Evolutionary conservation across 2,329 filamentous ascomycete genomes (phyloP).

Genomic region (Fusarium circinatum): DNA sequence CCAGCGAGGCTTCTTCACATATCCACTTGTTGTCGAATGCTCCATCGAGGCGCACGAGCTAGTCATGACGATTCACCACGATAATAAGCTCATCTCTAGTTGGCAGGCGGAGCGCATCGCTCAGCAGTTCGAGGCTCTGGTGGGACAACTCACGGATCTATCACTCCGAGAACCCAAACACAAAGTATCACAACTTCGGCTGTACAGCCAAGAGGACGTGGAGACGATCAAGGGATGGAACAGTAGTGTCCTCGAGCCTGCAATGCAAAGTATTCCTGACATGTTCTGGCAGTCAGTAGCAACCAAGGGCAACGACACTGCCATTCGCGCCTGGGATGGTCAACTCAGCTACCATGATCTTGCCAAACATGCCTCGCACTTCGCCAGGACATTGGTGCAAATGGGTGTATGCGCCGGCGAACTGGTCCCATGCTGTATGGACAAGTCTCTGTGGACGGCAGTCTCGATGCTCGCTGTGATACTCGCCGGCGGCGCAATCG

Average conservation of each 20-base stretch:
- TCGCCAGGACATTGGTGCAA: constrained; percentile 5
- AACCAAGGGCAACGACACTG: neutral
- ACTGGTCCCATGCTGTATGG: constrained; percentile 36
- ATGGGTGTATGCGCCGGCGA: constrained; percentile 1
- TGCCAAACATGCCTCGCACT: neutral
- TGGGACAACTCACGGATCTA: constrained; percentile 22
- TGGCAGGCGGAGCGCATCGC: constrained; percentile 26
- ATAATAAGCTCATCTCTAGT: constrained; percentile 5
- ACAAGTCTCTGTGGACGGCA: constrained; percentile 39
- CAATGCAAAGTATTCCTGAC: neutral
- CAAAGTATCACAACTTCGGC: constrained; percentile 22
- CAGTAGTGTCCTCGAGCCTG: fast-evolving
- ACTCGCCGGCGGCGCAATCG: constrained; percentile 39
- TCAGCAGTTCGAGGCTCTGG: constrained; percentile 29
- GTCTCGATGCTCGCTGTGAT: constrained; percentile 41
- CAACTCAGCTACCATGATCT: constrained; percentile 24
- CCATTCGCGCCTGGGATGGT: constrained; percentile 37
- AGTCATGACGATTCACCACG: constrained; percentile 19
- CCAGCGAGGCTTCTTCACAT: constrained; percentile 35
- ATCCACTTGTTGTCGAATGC: constrained; percentile 41
- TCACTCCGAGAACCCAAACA: neutral
- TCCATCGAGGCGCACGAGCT: constrained; percentile 9
- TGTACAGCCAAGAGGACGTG: constrained; percentile 18
- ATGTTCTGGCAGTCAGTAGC: constrained; percentile 16
- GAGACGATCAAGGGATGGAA: constrained; percentile 31